A percentile compares a stretch with the other conserved stretches of the same genome.
These are phyloP conservation scores for Tricholoma bakamatsutake DNA, from an alignment of 768 basidiomycete genomes.

Conservation along the genomic window DNA sequence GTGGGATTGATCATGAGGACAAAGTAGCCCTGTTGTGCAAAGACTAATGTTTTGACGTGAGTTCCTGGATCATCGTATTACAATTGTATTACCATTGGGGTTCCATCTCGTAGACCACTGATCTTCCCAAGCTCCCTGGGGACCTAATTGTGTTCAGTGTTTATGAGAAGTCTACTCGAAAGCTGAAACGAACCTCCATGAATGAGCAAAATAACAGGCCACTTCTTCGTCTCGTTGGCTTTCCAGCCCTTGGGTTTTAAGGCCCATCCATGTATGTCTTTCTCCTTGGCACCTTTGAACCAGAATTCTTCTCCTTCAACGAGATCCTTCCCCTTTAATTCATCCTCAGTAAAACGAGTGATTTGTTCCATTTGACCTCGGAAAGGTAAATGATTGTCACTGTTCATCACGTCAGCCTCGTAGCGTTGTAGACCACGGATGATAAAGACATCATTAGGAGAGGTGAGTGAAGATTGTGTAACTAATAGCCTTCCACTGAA, in stretches of 20 bases:
- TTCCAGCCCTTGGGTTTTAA: constrained; percentile 77
- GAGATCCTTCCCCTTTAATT: constrained; percentile 53
- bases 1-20: constrained; percentile 88
- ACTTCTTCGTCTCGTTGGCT: constrained; percentile 60
- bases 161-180: not conserved
- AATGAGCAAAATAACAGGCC: constrained; percentile 75
- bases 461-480: constrained; percentile 65
- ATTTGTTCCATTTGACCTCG: constrained; percentile 44
- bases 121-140: constrained; percentile 86
- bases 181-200: constrained; percentile 53
- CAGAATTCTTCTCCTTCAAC: constrained; percentile 74
- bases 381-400: constrained; percentile 21
- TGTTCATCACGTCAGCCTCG: constrained; percentile 34
- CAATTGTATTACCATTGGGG: constrained; percentile 51
- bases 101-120: constrained; percentile 94
- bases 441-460: constrained; percentile 76
- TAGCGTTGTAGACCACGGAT: constrained; percentile 42
- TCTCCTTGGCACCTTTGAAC: constrained; percentile 79
- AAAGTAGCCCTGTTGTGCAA: constrained; percentile 86
- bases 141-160: constrained; percentile 32
- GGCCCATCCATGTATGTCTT: constrained; percentile 79
- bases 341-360: constrained; percentile 56
- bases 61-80: not conserved
- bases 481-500: constrained; percentile 60
- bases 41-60: constrained; percentile 37